A percentile compares a stretch with the other conserved stretches of the same genome.
Conservation (phyloP, 495 filamentous ascomycete genomes). For the Astrothelium subdiscretum region DNA sequence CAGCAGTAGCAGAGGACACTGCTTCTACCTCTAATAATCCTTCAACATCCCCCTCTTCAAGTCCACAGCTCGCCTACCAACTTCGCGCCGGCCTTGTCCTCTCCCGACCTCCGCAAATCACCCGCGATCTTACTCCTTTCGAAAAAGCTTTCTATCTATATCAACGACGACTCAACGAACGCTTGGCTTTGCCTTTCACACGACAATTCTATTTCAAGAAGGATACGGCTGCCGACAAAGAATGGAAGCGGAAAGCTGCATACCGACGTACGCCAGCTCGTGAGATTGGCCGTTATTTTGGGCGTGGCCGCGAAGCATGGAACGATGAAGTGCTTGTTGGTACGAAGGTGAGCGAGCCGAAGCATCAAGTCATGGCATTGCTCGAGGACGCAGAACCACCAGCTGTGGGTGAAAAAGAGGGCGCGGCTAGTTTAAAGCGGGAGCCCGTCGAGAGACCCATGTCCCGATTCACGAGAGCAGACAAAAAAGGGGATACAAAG, state of each 20-base stretch:
- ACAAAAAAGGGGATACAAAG: constrained; percentile 57
- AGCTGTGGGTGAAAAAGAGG: constrained; percentile 40
- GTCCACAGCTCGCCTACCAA: constrained; percentile 40
- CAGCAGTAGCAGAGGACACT: constrained; percentile 26
- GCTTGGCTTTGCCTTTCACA: constrained; percentile 76
- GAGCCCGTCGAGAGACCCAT: constrained; percentile 61
- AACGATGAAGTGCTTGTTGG: constrained; percentile 84
- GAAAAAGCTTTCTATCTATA: constrained; percentile 92
- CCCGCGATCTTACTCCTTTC: constrained; percentile 70
- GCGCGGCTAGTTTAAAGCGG: constrained; percentile 38
- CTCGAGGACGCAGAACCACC: constrained; percentile 65
- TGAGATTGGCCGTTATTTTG: constrained; percentile 78
- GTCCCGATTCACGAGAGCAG: constrained; percentile 66
- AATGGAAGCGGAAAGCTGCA: constrained; percentile 79
- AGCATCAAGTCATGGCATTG: constrained; percentile 51
- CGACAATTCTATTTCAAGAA: constrained; percentile 94
- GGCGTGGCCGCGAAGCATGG: constrained; percentile 68
- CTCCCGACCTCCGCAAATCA: constrained; percentile 77
- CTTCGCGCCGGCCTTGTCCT: constrained; percentile 75
- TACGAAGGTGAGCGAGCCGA: constrained; percentile 46
- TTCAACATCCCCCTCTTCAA: constrained; percentile 10
- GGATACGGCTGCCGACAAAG: constrained; percentile 68
- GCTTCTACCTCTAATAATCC: constrained; percentile 6
- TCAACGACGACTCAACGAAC: constrained; percentile 93
- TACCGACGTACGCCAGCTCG: constrained; percentile 63